Evolutionary conservation across 495 filamentous ascomycete genomes (phyloP).

Genomic region (Tetracladium marchalianum): DNA sequence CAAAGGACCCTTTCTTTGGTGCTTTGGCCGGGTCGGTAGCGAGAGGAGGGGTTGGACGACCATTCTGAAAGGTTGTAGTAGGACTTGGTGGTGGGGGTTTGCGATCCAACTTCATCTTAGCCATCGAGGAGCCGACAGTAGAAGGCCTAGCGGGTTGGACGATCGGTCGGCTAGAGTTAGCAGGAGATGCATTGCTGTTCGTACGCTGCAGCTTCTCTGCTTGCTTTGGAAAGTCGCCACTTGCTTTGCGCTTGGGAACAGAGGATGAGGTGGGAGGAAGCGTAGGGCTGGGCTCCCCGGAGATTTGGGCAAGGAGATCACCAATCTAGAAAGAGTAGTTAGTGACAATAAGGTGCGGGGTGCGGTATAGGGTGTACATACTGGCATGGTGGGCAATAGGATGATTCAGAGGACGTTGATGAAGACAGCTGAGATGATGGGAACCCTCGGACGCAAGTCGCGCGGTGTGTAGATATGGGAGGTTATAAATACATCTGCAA

Average conservation of each 20-base stretch:
- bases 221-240: slow-evolving; percentile 22
- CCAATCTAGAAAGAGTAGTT: slow-evolving; percentile 26
- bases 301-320: slow-evolving; percentile 46
- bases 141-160: slow-evolving; percentile 15
- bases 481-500: no score
- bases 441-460: slow-evolving; percentile 3
- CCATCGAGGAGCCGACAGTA: slow-evolving; percentile 20
- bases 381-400: slow-evolving; percentile 14
- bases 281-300: slow-evolving; percentile 32
- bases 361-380: slow-evolving; percentile 4
- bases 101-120: slow-evolving; percentile 16
- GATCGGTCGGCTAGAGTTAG: slow-evolving; percentile 21
- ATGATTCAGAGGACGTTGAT: background rate
- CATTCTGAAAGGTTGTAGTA: slow-evolving; percentile 10
- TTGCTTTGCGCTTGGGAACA: slow-evolving; percentile 38
- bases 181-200: slow-evolving; percentile 12
- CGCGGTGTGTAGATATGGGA: slow-evolving; percentile 1
- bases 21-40: slow-evolving; percentile 14
- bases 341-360: background rate
- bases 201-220: slow-evolving; percentile 23
- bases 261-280: slow-evolving; percentile 18
- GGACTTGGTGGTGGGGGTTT: background rate
- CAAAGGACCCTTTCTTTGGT: slow-evolving; percentile 57
- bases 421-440: background rate
- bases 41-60: slow-evolving; percentile 13